A percentile compares a stretch with the other conserved stretches of the same genome.
Conservation (phyloP, 306 rosid genomes). For the Heteromeles arbutifolia region DNA sequence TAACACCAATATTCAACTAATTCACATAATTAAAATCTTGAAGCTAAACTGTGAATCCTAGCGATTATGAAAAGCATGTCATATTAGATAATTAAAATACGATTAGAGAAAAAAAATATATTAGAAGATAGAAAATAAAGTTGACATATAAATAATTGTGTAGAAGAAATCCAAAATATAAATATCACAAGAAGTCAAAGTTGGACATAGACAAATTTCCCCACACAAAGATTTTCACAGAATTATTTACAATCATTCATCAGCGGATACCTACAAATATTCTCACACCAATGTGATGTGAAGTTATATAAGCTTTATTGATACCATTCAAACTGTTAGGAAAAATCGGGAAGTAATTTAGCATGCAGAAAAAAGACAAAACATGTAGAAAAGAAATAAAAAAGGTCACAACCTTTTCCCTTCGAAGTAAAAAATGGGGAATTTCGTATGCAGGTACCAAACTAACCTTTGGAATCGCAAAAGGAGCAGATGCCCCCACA, state of each 20-base stretch:
- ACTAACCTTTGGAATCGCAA: conserved; percentile 88
- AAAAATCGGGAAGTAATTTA: no score
- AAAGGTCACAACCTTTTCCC: not conserved
- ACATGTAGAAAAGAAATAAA: not conserved
- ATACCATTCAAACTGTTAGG: not conserved
- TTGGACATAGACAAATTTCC: not conserved
- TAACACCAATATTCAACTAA: no score
- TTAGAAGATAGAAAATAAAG: not conserved
- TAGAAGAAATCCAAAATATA: not conserved
- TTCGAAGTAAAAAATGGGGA: not conserved
- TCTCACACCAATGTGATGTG: not conserved
- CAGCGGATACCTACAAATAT: not conserved
- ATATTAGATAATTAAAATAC: not conserved
- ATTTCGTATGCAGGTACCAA: not conserved
- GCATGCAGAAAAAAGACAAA: not conserved
- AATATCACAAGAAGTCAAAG: not conserved
- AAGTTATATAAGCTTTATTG: not conserved
- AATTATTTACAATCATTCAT: no score
- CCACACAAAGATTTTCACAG: not conserved
- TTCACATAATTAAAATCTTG: no score
- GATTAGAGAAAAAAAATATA: no score
- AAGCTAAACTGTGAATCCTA: not conserved
- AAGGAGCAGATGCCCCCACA: conserved; percentile 73
- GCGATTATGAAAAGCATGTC: not conserved
- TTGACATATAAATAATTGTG: not conserved